These are phyloP conservation scores for Emmonsiellopsis sp. DNA, from an alignment of 2,329 filamentous ascomycete genomes.

Conservation along the genomic window DNA sequence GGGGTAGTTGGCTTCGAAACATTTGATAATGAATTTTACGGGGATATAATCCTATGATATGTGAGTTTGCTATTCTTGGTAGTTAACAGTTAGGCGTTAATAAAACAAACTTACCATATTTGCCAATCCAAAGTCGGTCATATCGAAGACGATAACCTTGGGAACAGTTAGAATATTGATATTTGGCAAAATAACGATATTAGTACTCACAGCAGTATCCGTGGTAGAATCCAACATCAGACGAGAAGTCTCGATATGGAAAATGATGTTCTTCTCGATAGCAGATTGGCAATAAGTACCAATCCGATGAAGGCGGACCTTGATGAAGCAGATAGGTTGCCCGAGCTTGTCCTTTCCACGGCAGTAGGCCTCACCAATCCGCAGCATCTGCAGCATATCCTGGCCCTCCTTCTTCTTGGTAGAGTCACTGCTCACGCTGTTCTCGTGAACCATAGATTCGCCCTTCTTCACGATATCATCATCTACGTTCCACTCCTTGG, in stretches of 20 bases:
- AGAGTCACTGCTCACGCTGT: slow-evolving; percentile 51
- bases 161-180: slow-evolving; percentile 12
- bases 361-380: slow-evolving; percentile 86
- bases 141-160: slow-evolving; percentile 87
- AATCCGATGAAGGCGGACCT: slow-evolving; percentile 70
- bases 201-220: slow-evolving; percentile 73
- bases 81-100: background rate
- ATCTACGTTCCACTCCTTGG: slow-evolving; percentile 76
- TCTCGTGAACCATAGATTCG: slow-evolving; percentile 57
- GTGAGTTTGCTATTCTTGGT: slow-evolving; percentile 2
- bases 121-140: slow-evolving; percentile 85
- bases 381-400: slow-evolving; percentile 75
- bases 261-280: slow-evolving; percentile 84
- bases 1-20: slow-evolving; percentile 97
- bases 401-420: slow-evolving; percentile 58
- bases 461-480: slow-evolving; percentile 74
- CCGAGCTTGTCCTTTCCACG: slow-evolving; percentile 80
- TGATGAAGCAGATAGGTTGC: slow-evolving; percentile 76
- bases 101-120: slow-evolving; percentile 62
- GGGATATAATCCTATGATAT: slow-evolving; percentile 71
- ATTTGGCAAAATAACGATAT: slow-evolving; percentile 8
- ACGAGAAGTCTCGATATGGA: slow-evolving; percentile 87
- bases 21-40: slow-evolving; percentile 99
- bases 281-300: slow-evolving; percentile 75
- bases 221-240: slow-evolving; percentile 70